Base-by-base conservation (phyloP, 495 filamentous ascomycete species). In the Hyaloscypha hepaticicola region DNA sequence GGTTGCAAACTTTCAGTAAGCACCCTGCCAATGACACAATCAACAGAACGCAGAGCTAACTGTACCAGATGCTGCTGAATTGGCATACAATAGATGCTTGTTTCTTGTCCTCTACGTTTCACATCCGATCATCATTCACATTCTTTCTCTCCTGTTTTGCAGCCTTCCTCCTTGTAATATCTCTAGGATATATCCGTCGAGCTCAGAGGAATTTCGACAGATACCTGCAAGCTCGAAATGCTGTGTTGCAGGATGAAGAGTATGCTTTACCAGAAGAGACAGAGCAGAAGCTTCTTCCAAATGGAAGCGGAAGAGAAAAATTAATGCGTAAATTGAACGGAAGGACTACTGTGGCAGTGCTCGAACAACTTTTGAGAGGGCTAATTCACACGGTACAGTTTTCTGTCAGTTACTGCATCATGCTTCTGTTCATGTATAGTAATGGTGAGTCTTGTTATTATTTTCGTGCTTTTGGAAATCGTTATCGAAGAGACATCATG, bases 81-180 rank as follows among this genome's bases (percentile, higher is more conserved):
- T 64, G 61, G 66, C 48, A 60, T 27, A 68, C 66, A 6, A 60
- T 68, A 50, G 61, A 68, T 50, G 28, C 61, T 24, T 68, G 66
- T 31, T 68, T 68, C 49, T 50, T 68, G 0, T 31, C 55, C 16
- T 57, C 61, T 7, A n/a, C 49, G 25, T 64, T 68, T 50, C 56
- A 60, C 25, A 62, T 69, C 22, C 61, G 53, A 21, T 55, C 66
- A 45, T 26, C 57, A 11, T 61, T 62, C 31, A 50, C 28, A 16
- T 69, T 69, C 41, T 61, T 65, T 41, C 56, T 64, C 0, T 28
- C 66, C 0, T 68, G 66, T 24, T 51, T 69, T 24, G 52, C 24
- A 3, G 55, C 66, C 21, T 61, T 65, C n/a, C 62, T 69, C 24
- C 61, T 69, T 8, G 61, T 69, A 14, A 57, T 69, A 22, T 51